A percentile compares a stretch with the other conserved stretches of the same genome.
Evolutionary conservation across 2,329 filamentous ascomycete species (phyloP).

Genomic region (Thelonectria discophora): DNA sequence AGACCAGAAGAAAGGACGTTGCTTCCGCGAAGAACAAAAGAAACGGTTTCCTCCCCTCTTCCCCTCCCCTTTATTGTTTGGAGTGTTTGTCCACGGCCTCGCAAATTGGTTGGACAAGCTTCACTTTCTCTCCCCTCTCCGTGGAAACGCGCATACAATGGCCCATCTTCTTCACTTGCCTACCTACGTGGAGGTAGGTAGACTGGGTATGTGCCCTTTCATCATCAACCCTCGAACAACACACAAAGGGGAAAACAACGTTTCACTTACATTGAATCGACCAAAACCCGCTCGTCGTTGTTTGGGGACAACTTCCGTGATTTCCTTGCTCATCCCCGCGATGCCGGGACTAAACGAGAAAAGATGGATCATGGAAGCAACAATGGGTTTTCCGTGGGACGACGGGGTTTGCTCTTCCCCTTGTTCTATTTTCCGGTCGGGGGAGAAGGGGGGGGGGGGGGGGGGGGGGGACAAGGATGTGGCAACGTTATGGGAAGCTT

Average conservation of each 20-base stretch:
- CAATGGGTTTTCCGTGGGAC: too few species aligned
- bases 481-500: too few species aligned
- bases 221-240: not conserved
- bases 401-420: too few species aligned
- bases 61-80: not conserved
- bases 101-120: not conserved
- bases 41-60: not conserved
- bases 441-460: not conserved
- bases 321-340: not conserved
- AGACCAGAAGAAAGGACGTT: too few species aligned
- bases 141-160: conserved; percentile 4
- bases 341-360: too few species aligned
- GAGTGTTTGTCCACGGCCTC: conserved; percentile 1
- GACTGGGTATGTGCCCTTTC: too few species aligned
- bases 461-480: not conserved
- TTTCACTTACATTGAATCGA: conserved; percentile 1
- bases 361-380: too few species aligned
- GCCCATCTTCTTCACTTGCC: not conserved
- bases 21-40: not conserved
- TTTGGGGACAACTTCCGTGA: not conserved
- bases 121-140: too few species aligned
- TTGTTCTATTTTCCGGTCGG: too few species aligned
- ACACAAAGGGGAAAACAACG: not conserved
- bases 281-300: not conserved
- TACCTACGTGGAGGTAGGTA: too few species aligned